Percentiles rank a stretch among this genome's conserved stretches.
These are phyloP conservation scores for Pseudogymnoascus sp. DNA, from an alignment of 2,329 filamentous ascomycete species.

Conservation along the genomic window DNA sequence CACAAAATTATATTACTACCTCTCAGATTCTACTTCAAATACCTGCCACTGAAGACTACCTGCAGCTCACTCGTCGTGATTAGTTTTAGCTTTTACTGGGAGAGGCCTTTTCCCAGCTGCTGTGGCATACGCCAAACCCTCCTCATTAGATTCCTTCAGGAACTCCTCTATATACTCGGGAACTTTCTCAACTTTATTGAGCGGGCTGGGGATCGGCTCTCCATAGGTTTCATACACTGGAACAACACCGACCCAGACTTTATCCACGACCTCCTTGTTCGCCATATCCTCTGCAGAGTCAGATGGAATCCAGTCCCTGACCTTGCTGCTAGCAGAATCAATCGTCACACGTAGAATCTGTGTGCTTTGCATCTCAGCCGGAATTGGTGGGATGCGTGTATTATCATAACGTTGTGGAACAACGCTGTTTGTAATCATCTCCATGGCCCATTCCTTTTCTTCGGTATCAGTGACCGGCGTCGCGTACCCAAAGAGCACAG, in stretches of 20 bases:
- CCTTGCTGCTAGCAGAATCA: slow-evolving; percentile 68
- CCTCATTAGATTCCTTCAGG: slow-evolving; percentile 42
- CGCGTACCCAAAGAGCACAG: slow-evolving; percentile 67
- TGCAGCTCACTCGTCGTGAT: background rate
- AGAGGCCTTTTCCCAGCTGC: background rate
- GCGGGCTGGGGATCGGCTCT: slow-evolving; percentile 20
- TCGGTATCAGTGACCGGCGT: slow-evolving; percentile 56
- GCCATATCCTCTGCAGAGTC: slow-evolving; percentile 46
- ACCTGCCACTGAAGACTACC: background rate
- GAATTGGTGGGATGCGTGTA: slow-evolving; percentile 63
- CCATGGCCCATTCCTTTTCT: slow-evolving; percentile 74
- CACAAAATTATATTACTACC: background rate
- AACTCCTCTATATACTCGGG: slow-evolving; percentile 52
- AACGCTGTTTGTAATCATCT: slow-evolving; percentile 69
- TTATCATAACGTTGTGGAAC: slow-evolving; percentile 63
- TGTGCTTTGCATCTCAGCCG: slow-evolving; percentile 69
- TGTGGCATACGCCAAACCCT: slow-evolving; percentile 26
- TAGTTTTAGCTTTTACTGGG: background rate
- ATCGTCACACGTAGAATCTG: slow-evolving; percentile 65
- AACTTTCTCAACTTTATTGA: slow-evolving; percentile 31
- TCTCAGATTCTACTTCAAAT: background rate
- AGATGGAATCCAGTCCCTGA: slow-evolving; percentile 57
- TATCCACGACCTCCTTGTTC: slow-evolving; percentile 36
- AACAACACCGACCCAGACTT: slow-evolving; percentile 52
- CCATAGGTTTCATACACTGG: slow-evolving; percentile 60